Percentiles rank a stretch among this genome's conserved stretches.
These are phyloP conservation scores for Penicillium goetzii DNA, from an alignment of 495 filamentous ascomycete species.

Conservation along the genomic window DNA sequence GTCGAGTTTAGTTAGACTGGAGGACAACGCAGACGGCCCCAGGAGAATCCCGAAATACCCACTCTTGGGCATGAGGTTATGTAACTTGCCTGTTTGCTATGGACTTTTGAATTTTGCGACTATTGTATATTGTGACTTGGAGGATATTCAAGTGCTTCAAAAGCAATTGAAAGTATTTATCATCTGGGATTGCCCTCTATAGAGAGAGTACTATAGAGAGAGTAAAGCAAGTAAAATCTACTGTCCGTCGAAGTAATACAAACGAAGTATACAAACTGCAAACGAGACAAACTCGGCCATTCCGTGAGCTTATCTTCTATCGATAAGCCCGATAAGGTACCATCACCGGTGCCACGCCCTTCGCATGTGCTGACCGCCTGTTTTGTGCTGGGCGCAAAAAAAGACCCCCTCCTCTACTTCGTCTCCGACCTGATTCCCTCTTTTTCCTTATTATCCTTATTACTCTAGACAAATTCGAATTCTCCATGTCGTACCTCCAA, in stretches of 20 bases:
- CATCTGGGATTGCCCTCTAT: not conserved
- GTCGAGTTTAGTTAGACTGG: not conserved
- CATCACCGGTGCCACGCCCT: conserved; percentile 7
- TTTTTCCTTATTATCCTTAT: conserved; percentile 1
- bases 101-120: not conserved
- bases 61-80: conserved; percentile 20
- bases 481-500: conserved; percentile 25
- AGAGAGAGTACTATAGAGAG: no score
- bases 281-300: conserved; percentile 14
- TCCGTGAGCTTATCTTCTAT: conserved; percentile 10
- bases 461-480: not conserved
- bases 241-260: no score
- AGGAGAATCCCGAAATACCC: conserved; percentile 12
- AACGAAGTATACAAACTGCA: not conserved
- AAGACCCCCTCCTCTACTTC: conserved; percentile 19
- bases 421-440: conserved; percentile 8
- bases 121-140: not conserved
- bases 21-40: conserved; percentile 5
- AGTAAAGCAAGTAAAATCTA: no score
- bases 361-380: conserved; percentile 34
- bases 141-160: not conserved
- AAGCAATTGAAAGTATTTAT: not conserved
- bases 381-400: conserved; percentile 18
- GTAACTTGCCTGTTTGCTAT: not conserved
- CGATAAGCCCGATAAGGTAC: conserved; percentile 18